Conservation (phyloP, 108 stramenopile genomes). For the Skeletonema tropicum region DNA sequence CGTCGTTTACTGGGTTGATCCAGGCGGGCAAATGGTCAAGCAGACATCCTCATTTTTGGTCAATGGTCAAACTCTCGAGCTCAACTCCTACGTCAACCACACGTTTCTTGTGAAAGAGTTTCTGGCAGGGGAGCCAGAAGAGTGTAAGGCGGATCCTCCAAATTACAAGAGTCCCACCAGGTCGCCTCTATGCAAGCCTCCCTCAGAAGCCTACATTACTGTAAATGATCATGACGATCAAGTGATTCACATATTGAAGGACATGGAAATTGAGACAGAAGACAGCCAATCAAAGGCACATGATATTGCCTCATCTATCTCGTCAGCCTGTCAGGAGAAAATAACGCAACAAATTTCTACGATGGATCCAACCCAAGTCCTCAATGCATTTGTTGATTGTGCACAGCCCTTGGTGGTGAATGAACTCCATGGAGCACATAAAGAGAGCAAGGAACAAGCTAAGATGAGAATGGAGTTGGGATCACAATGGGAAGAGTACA, state of each 20-base stretch:
- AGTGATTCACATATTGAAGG: slow-evolving; percentile 40
- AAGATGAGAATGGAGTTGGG: slow-evolving; percentile 52
- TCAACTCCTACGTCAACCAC: slow-evolving; percentile 78
- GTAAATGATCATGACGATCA: slow-evolving; percentile 54
- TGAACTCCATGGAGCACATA: slow-evolving; percentile 43
- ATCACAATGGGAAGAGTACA: slow-evolving; percentile 72
- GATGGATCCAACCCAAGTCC: slow-evolving; percentile 17
- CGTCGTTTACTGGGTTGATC: slow-evolving; percentile 67
- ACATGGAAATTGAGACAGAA: slow-evolving; percentile 46
- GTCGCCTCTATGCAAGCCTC: slow-evolving; percentile 16
- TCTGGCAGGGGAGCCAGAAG: slow-evolving; percentile 25
- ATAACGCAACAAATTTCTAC: slow-evolving; percentile 9
- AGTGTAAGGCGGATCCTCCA: slow-evolving; percentile 25
- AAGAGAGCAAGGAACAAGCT: slow-evolving; percentile 67
- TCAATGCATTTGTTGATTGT: slow-evolving; percentile 32
- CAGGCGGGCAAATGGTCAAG: slow-evolving; percentile 11
- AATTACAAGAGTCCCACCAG: slow-evolving; percentile 5
- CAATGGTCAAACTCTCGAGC: slow-evolving; percentile 40
- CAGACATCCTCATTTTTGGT: slow-evolving; percentile 9
- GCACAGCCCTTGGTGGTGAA: slow-evolving; percentile 39
- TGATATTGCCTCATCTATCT: slow-evolving; percentile 8
- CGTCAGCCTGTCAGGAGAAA: slow-evolving; percentile 29
- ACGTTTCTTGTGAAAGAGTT: slow-evolving; percentile 66
- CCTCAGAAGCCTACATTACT: slow-evolving; percentile 40
- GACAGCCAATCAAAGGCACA: slow-evolving; percentile 28